phyloP scores from a whole-genome alignment of 805 yeast species.

The Candida morakotiae region DNA sequence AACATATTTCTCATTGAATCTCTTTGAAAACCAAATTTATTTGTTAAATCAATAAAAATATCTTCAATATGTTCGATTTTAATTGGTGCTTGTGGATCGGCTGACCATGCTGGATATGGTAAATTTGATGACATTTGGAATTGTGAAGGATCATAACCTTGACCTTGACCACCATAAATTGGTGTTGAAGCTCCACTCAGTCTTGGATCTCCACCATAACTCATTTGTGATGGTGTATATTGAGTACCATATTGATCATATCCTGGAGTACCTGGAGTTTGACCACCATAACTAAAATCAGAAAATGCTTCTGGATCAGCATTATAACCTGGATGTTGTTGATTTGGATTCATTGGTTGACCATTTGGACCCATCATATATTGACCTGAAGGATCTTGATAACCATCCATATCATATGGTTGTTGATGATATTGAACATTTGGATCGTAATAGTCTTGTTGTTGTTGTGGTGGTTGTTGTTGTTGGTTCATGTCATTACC shows the following conservation, averaged over 20 bases:
- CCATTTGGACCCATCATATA: slow-evolving; percentile 27
- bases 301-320: slow-evolving; percentile 62
- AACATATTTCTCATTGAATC: slow-evolving; percentile 90
- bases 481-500: slow-evolving; percentile 5
- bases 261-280: slow-evolving; percentile 55
- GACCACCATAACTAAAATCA: slow-evolving; percentile 59
- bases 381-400: slow-evolving; percentile 28
- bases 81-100: slow-evolving; percentile 86
- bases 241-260: slow-evolving; percentile 67
- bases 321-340: slow-evolving; percentile 21
- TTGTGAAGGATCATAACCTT: slow-evolving; percentile 57
- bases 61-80: slow-evolving; percentile 82
- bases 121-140: slow-evolving; percentile 74
- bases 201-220: slow-evolving; percentile 73
- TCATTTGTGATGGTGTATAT: slow-evolving; percentile 82
- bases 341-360: slow-evolving; percentile 11
- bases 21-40: slow-evolving; percentile 86
- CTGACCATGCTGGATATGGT: slow-evolving; percentile 99
- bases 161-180: slow-evolving; percentile 66
- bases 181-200: slow-evolving; percentile 96
- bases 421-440: slow-evolving; percentile 46
- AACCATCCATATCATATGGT: slow-evolving; percentile 47
- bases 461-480: slow-evolving; percentile 22
- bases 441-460: slow-evolving; percentile 51
- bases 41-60: slow-evolving; percentile 76